A percentile compares a stretch with the other conserved stretches of the same genome.
phyloP scores from a whole-genome alignment of 345 rosid genomes.

The Sisymbrium altissimum region DNA sequence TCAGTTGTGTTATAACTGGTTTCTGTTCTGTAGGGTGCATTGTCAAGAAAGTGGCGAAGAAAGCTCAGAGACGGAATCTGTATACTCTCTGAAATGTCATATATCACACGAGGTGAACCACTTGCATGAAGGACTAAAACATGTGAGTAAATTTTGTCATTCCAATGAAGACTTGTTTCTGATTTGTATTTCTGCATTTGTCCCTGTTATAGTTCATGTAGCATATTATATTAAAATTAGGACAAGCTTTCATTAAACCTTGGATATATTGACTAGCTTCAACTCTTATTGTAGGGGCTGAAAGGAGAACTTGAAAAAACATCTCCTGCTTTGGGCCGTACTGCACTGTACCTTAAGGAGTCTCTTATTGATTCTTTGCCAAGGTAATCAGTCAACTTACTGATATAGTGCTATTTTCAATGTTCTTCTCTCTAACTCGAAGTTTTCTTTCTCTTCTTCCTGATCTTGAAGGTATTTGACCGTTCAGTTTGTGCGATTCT shows the following conservation, averaged over 20 bases:
- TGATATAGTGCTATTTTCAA: not conserved
- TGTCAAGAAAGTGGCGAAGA: conserved; percentile 78
- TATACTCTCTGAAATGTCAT: conserved; percentile 92
- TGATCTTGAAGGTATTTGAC: conserved; percentile 73
- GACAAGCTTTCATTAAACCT: not conserved
- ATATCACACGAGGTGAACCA: conserved; percentile 99
- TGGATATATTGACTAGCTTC: not conserved
- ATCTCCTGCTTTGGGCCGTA: conserved; percentile 78
- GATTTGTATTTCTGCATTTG: not conserved
- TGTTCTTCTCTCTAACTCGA: not conserved
- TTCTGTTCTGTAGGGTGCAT: conserved; percentile 49
- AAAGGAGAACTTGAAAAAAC: conserved; percentile 96
- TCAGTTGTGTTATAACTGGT: conserved; percentile 2
- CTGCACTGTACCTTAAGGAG: conserved; percentile 83
- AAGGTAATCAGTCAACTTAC: conserved; percentile 41
- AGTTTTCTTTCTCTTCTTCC: conserved; percentile 6
- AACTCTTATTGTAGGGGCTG: conserved; percentile 52
- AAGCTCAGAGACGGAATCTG: conserved; percentile 65
- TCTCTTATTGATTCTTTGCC: conserved; percentile 81
- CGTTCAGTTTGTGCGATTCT: conserved; percentile 97
- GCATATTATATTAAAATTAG: not conserved
- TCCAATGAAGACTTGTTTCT: not conserved
- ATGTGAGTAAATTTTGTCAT: conserved; percentile 51
- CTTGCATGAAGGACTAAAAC: conserved; percentile 91
- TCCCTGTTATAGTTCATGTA: not conserved